phyloP scores from a whole-genome alignment of 257 asterid species.

The Lavandula angustifolia region DNA sequence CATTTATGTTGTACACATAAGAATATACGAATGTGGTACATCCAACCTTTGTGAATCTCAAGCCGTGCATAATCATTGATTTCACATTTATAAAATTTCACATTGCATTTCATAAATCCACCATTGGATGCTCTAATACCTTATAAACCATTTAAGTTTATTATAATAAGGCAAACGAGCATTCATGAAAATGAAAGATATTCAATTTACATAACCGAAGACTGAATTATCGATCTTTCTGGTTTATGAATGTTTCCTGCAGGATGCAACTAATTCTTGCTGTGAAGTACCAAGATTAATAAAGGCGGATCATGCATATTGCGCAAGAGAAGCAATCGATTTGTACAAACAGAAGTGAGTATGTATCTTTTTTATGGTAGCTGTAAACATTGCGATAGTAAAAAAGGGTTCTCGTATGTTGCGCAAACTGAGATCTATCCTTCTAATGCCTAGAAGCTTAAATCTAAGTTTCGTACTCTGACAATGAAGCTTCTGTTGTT shows the following conservation, averaged over 20 bases:
- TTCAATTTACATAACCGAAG: neutral
- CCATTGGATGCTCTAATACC: too few species aligned
- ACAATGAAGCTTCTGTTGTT: neutral
- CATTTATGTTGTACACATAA: too few species aligned
- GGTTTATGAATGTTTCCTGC: constrained; percentile 45
- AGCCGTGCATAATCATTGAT: too few species aligned
- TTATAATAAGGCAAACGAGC: too few species aligned
- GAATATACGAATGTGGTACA: too few species aligned
- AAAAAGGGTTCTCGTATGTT: constrained; percentile 53
- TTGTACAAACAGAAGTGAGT: constrained; percentile 45
- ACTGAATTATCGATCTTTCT: neutral
- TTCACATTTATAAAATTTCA: too few species aligned
- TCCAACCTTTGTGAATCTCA: too few species aligned
- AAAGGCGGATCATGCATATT: constrained; percentile 53
- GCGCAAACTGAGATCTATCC: constrained; percentile 54
- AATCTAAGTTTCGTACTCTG: constrained; percentile 23
- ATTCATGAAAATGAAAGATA: too few species aligned
- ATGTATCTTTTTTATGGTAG: constrained; percentile 66
- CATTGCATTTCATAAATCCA: too few species aligned
- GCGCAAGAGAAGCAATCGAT: constrained; percentile 54
- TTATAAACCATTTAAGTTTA: too few species aligned
- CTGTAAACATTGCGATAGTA: constrained; percentile 57
- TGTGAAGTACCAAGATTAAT: constrained; percentile 45
- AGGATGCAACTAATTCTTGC: constrained; percentile 45
- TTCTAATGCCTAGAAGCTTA: constrained; percentile 49